Percentiles rank a stretch among this genome's conserved stretches.
Evolutionary conservation across 352 stramenopile species (phyloP).

Genomic region (Phytophthora tubulina): DNA sequence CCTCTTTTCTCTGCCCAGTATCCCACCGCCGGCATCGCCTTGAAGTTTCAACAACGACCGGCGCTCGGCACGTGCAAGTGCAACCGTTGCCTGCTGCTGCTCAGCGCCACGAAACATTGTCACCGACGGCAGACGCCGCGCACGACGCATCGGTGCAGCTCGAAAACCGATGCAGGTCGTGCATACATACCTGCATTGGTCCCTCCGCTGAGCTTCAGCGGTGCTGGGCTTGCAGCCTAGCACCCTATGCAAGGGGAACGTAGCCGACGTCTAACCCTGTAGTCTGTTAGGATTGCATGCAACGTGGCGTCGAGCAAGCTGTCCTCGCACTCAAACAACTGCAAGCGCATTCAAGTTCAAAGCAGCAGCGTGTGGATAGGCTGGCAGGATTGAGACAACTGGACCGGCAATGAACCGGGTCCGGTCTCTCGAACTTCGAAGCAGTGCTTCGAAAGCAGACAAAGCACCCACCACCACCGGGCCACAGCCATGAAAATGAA

Average conservation of each 20-base stretch:
- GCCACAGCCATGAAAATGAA: not conserved
- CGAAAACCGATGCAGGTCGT: no score
- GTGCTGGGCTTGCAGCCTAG: no score
- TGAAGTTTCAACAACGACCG: conserved; percentile 10
- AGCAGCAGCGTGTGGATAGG: conserved; percentile 1
- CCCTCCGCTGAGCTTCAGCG: no score
- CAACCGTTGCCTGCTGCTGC: not conserved
- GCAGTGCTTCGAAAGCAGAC: not conserved
- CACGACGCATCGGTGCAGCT: no score
- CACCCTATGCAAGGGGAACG: not conserved
- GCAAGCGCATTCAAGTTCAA: not conserved
- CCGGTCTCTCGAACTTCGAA: not conserved
- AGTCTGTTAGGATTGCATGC: no score
- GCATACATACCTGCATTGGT: no score
- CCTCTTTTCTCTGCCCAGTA: not conserved
- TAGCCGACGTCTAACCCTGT: no score
- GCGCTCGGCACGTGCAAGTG: not conserved
- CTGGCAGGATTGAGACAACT: not conserved
- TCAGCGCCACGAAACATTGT: conserved; percentile 8
- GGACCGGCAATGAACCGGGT: conserved; percentile 8
- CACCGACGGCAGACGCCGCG: not conserved
- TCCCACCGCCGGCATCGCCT: conserved; percentile 13
- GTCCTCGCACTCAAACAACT: no score
- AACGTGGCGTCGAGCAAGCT: no score
- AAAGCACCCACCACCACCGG: not conserved